phyloP scores from a whole-genome alignment of 305 asterid species.

The Withania somnifera region DNA sequence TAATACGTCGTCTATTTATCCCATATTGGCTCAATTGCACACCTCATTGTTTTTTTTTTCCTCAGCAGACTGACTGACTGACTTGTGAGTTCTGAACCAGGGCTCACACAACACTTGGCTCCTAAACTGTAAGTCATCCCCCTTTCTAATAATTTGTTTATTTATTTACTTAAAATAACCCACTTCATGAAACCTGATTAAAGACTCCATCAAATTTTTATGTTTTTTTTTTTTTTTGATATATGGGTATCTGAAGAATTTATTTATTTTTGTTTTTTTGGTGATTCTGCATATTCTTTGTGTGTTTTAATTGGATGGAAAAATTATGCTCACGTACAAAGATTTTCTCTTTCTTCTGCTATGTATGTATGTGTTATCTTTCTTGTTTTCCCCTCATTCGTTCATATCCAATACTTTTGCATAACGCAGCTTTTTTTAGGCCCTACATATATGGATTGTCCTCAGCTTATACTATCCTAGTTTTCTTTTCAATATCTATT shows the following conservation, averaged over 20 bases:
- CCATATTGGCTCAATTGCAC: neutral
- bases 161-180: too few species aligned
- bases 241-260: neutral
- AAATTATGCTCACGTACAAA: neutral
- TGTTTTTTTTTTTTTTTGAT: neutral
- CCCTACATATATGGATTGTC: too few species aligned
- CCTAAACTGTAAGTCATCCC: slow-evolving; percentile 21
- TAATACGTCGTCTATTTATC: slow-evolving; percentile 1
- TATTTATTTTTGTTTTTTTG: neutral
- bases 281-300: neutral
- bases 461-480: neutral
- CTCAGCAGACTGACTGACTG: neutral
- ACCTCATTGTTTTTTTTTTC: neutral
- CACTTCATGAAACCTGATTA: too few species aligned
- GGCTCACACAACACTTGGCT: slow-evolving; percentile 8
- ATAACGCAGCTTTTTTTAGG: too few species aligned
- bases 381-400: neutral
- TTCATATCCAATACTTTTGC: too few species aligned
- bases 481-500: neutral
- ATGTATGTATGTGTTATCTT: neutral
- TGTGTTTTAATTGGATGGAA: neutral
- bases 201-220: neutral
- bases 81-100: neutral
- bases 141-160: neutral
- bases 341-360: neutral